These are phyloP conservation scores for Pythium volutum DNA, from an alignment of 352 stramenopile genomes.

Conservation along the genomic window DNA sequence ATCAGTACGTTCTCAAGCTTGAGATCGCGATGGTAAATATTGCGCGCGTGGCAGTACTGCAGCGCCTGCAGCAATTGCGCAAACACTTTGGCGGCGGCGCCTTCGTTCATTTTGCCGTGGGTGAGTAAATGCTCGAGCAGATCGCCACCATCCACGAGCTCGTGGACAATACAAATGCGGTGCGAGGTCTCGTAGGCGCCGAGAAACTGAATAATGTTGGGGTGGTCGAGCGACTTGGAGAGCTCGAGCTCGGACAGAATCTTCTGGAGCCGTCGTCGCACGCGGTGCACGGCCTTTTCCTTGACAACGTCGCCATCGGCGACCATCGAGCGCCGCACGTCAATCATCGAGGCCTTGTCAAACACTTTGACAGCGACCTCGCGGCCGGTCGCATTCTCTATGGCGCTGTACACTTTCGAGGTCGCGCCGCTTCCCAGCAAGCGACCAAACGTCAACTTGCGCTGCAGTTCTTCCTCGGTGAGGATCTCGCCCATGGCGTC, in stretches of 20 bases:
- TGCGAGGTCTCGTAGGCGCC: slow-evolving; percentile 77
- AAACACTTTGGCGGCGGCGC: slow-evolving; percentile 52
- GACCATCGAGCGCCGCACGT: slow-evolving; percentile 72
- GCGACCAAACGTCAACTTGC: slow-evolving; percentile 54
- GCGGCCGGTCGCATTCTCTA: slow-evolving; percentile 43
- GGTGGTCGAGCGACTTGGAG: slow-evolving; percentile 61
- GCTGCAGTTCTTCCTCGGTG: slow-evolving; percentile 52
- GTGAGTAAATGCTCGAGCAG: slow-evolving; percentile 70
- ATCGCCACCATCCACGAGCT: slow-evolving; percentile 72
- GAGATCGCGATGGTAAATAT: slow-evolving; percentile 94
- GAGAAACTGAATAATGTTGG: slow-evolving; percentile 77
- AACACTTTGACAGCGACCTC: slow-evolving; percentile 80
- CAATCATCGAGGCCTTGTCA: slow-evolving; percentile 80
- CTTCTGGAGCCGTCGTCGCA: slow-evolving; percentile 68
- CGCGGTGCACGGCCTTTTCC: slow-evolving; percentile 73
- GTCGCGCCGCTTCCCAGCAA: slow-evolving; percentile 70
- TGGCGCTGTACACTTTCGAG: slow-evolving; percentile 68
- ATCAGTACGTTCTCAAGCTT: slow-evolving; percentile 96
- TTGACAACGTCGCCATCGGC: slow-evolving; percentile 49
- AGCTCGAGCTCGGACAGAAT: slow-evolving; percentile 85
- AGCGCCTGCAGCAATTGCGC: slow-evolving; percentile 90
- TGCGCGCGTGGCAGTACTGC: slow-evolving; percentile 88
- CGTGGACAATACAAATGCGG: slow-evolving; percentile 75
- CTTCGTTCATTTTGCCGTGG: slow-evolving; percentile 69
- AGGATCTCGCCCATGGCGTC: slow-evolving; percentile 58